Evolutionary conservation across 2,329 filamentous ascomycete species (phyloP).

Genomic region (Colletotrichum ledebouriae): DNA sequence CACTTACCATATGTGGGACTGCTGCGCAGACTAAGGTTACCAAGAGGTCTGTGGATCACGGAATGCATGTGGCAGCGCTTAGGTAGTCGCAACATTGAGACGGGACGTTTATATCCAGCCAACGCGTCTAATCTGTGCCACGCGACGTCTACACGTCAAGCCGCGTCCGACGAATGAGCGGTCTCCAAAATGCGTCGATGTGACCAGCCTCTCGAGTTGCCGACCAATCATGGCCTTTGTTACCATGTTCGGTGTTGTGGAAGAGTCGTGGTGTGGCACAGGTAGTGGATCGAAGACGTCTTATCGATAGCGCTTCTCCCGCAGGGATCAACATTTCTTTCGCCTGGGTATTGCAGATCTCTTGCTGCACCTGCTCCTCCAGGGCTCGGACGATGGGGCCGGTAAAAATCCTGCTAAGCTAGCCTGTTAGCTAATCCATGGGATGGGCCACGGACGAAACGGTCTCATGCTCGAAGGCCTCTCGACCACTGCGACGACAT

Average conservation of each 20-base stretch:
- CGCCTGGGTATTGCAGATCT: conserved; percentile 29
- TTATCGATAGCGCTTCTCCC: conserved; percentile 42
- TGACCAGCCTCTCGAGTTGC: conserved; percentile 19
- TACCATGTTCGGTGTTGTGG: neutral
- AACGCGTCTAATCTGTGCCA: conserved; percentile 12
- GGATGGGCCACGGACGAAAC: conserved; percentile 23
- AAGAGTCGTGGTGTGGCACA: neutral
- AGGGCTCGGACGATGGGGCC: conserved; percentile 30
- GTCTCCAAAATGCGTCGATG: neutral
- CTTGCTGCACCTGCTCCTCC: too few relatives aligned
- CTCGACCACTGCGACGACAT: conserved; percentile 31
- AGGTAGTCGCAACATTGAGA: neutral
- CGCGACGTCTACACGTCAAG: conserved; percentile 2
- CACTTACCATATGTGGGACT: too few relatives aligned
- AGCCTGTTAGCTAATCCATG: neutral
- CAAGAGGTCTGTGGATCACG: conserved; percentile 1
- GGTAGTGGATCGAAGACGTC: neutral
- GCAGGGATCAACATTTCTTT: neutral
- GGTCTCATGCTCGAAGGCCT: conserved; percentile 32
- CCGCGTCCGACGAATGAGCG: conserved; percentile 24
- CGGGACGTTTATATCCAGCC: conserved; percentile 13
- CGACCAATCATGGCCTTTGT: conserved; percentile 2
- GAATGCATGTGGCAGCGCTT: conserved; percentile 18
- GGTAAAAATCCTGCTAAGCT: conserved; percentile 3
- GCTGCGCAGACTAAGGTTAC: neutral